Evolutionary conservation across 345 rosid species (phyloP), one percentile per base, ranked within the genome.

Genomic region (Brassica rapa): DNA sequence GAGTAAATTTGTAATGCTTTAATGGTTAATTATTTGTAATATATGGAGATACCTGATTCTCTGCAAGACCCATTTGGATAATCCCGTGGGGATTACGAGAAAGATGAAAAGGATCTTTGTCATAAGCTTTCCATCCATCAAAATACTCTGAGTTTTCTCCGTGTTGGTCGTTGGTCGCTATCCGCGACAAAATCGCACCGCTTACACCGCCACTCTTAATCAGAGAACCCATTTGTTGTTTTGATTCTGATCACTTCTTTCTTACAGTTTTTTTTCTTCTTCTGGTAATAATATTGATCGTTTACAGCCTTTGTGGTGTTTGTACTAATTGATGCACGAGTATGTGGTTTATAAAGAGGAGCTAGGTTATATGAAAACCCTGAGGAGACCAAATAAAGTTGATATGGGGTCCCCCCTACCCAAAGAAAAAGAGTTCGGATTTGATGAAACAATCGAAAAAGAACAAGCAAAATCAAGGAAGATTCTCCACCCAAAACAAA

Each of bases 1-100:
- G 8, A 19, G 15, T 21, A 27, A 7, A 24, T 2, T 30, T 61
- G 39, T 4, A 39, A 70, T 15, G 4, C 10, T 51, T 23, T 19
- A 53, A 2, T 4, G 19, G 29, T n/a, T 51, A 4, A 64, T 23
- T 49, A 49, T n/a, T 39, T 49, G 7, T 32, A 2, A 39, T 19
- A 37, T 16, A 27, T 10, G 7, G 62, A 77, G 27, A 3, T 57
- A 93, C 98, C 93, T 83, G 97, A 83, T 93, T 93, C 76, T 93
- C 97, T 0, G 97, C 88, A 9, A 93, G 90, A 37, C 98, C 98
- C 93, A 93, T 89, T 77, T 93, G 98, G 75, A 93, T 91, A 25
- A 93, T 84, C 0, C 98, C 98, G 0, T 81, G 46, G 4, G 91
- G 93, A 41, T 91, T 89, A 2, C 23, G 76, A 24, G 82, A 55